Evolutionary conservation across 2,329 filamentous ascomycete species (phyloP).

Genomic region (Ceratocystis cubensis): DNA sequence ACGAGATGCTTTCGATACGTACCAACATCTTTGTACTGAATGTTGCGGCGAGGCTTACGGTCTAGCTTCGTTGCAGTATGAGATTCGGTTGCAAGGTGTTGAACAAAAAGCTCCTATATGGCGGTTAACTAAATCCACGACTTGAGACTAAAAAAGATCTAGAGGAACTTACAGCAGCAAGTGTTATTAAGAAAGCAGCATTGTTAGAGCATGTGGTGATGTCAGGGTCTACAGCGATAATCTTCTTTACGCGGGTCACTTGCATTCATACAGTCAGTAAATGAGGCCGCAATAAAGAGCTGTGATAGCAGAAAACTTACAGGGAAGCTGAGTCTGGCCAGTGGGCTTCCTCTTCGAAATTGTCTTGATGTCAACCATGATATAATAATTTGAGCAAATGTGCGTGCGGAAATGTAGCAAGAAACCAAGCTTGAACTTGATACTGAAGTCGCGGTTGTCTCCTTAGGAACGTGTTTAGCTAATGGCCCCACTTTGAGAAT

Average conservation of each 20-base stretch:
- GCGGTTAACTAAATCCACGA: slow-evolving; percentile 17
- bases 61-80: slow-evolving; percentile 84
- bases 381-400: background rate
- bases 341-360: slow-evolving; percentile 53
- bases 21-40: slow-evolving; percentile 93
- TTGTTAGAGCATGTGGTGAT: slow-evolving; percentile 81
- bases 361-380: slow-evolving; percentile 15
- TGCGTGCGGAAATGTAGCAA: background rate
- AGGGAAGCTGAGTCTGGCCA: slow-evolving; percentile 70
- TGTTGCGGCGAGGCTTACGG: slow-evolving; percentile 79
- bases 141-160: slow-evolving; percentile 9
- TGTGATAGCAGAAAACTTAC: slow-evolving; percentile 39
- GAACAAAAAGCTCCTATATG: slow-evolving; percentile 78
- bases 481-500: background rate
- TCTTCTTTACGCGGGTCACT: slow-evolving; percentile 95
- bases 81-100: slow-evolving; percentile 73
- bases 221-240: slow-evolving; percentile 78
- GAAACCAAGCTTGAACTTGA: background rate
- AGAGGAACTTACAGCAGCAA: slow-evolving; percentile 56
- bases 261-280: slow-evolving; percentile 18
- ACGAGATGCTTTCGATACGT: slow-evolving; percentile 25
- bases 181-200: slow-evolving; percentile 82
- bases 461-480: background rate
- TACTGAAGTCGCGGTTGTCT: background rate
- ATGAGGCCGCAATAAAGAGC: background rate